Evolutionary conservation across 495 filamentous ascomycete species (phyloP), one percentile per base, ranked within the genome.

Genomic region (Annulohypoxylon nitens): DNA sequence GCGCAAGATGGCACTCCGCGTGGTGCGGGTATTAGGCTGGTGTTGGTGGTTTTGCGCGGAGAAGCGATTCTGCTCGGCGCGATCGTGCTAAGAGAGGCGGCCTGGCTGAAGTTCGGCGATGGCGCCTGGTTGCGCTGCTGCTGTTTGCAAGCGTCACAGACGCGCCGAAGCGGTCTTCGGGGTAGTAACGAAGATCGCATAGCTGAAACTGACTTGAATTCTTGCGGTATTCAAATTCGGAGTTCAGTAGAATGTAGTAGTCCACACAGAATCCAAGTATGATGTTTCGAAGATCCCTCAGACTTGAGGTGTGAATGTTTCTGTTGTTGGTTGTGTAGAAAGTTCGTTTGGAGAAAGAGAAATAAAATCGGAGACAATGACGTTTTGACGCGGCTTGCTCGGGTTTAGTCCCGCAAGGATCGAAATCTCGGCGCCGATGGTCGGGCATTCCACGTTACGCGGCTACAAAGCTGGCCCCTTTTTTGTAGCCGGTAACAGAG

Each of bases 131-230:
- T 61, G 55, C 39, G 71, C 47, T 66, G 76, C 36, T 58, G 65
- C 34, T 72, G 75, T 16, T 57, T 61, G 64, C 77, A 79, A 61
- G 61, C 67, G 60, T 72, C 65, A 57, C 73, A 74, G 58, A 77
- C 67, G 41, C 77, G 77, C 47, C 61, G 61, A 0, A 69, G 51
- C 61, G 65, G 43, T 39, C 64, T 69, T 47, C 20, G 33, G 6
- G 66, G 64, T 10, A 70, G 23, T 14, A 67, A 50, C 12, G 66
- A 73, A 3, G 72, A 67, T 60, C 75, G 59, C 77, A 79, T 79
- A 41, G n/a, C 60, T 54, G 9, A 7, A 4, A 51, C 23, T 10
- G 10, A 4, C 11, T 20, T 25, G 50, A 25, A 20, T 14, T 36
- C 14, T 34, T 7, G 7, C 12, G 7, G 55, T 26, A 12, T 20